These are phyloP conservation scores for Euphrasia confusa DNA, from an alignment of 257 asterid genomes.

Conservation along the genomic window DNA sequence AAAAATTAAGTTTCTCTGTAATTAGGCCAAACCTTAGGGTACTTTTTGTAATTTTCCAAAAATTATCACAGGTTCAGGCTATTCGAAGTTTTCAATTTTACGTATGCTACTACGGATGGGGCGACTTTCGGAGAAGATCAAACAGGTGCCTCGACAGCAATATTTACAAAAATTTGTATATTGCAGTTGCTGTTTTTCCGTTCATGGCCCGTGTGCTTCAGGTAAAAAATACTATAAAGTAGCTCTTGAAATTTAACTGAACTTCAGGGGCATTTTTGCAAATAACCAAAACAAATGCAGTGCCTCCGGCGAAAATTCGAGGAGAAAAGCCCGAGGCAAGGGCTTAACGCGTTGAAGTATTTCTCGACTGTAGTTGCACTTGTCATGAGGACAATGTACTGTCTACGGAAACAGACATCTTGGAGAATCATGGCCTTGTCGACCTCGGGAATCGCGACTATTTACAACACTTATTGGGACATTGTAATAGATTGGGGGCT, in stretches of 20 bases:
- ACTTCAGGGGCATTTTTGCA: neutral
- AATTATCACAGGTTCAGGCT: slow-evolving; percentile 58
- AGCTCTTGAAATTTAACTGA: neutral
- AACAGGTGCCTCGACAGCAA: slow-evolving; percentile 31
- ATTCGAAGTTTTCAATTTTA: slow-evolving; percentile 64
- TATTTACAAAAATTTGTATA: slow-evolving; percentile 30
- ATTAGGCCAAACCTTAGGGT: neutral
- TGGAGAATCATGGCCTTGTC: slow-evolving; percentile 50
- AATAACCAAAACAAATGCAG: slow-evolving; percentile 27
- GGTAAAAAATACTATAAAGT: slow-evolving; percentile 28
- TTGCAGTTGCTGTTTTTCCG: slow-evolving; percentile 53
- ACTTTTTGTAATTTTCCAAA: neutral
- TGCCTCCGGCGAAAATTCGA: slow-evolving; percentile 58
- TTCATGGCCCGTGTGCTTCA: slow-evolving; percentile 60
- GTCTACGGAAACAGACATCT: slow-evolving; percentile 20
- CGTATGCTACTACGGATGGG: slow-evolving; percentile 69
- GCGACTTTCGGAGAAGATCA: slow-evolving; percentile 49
- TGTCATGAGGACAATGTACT: slow-evolving; percentile 45
- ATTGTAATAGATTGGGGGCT: slow-evolving; percentile 79
- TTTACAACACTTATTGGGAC: slow-evolving; percentile 71
- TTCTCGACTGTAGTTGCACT: slow-evolving; percentile 63
- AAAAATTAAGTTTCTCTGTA: too few relatives aligned
- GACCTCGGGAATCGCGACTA: slow-evolving; percentile 53
- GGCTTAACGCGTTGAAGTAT: slow-evolving; percentile 42
- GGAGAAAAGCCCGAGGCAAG: slow-evolving; percentile 46